Percentiles rank a stretch among this genome's conserved stretches.
These are phyloP conservation scores for Climacium dendroides DNA, from an alignment of 225 moss, liverwort and hornwort genomes.

Conservation along the genomic window DNA sequence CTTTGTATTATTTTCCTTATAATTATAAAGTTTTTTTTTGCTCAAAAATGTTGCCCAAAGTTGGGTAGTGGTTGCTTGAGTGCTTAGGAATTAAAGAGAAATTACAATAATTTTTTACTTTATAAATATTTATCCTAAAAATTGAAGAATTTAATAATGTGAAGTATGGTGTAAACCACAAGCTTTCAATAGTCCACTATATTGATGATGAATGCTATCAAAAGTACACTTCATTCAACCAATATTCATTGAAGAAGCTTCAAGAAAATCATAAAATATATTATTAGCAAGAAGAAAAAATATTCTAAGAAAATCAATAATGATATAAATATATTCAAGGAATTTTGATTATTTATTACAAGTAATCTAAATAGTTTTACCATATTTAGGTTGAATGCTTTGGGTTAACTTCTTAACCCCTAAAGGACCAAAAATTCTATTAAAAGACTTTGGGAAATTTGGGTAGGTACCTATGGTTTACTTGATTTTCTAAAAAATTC, in stretches of 20 bases:
- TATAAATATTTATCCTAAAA: too few relatives aligned
- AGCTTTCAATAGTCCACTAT: background rate
- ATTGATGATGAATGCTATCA: background rate
- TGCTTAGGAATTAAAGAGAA: background rate
- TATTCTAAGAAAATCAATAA: background rate
- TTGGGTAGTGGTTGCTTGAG: too few relatives aligned
- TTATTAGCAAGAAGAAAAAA: background rate
- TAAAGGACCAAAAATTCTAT: background rate
- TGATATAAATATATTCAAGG: background rate
- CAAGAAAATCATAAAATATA: background rate
- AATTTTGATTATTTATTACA: background rate
- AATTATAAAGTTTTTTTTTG: too few relatives aligned
- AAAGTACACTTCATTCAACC: background rate
- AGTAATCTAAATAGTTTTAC: background rate
- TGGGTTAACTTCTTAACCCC: background rate
- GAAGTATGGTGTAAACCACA: rapidly evolving
- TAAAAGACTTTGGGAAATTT: rapidly evolving
- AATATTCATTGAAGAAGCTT: background rate
- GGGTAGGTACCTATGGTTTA: background rate
- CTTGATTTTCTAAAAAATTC: too few relatives aligned
- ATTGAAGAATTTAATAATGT: background rate
- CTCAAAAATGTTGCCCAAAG: too few relatives aligned
- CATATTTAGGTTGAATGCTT: background rate
- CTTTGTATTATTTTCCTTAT: too few relatives aligned
- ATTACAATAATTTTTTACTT: background rate